Evolutionary conservation across 305 asterid species (phyloP).

Genomic region (Galium porrigens): DNA sequence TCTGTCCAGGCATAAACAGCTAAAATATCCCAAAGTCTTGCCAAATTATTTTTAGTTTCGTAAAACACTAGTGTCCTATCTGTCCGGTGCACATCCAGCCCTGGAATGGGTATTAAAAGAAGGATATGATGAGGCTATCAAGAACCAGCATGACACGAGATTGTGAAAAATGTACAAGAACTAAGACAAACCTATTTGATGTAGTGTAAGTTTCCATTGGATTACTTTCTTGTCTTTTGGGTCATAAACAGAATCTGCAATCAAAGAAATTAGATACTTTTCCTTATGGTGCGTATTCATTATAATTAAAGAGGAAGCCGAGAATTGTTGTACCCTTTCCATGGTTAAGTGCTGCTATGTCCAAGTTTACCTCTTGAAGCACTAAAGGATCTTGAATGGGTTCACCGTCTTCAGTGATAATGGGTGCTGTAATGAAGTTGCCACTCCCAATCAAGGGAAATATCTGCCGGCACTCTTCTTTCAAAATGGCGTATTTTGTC

Average conservation of each 20-base stretch:
- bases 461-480: slow-evolving; percentile 54
- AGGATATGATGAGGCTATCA: slow-evolving; percentile 8
- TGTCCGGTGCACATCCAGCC: slow-evolving; percentile 84
- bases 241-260: slow-evolving; percentile 31
- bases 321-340: slow-evolving; percentile 27
- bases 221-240: slow-evolving; percentile 52
- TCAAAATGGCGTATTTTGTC: slow-evolving; percentile 47
- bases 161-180: background rate
- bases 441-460: slow-evolving; percentile 77
- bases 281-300: slow-evolving; percentile 2
- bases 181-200: slow-evolving; percentile 61
- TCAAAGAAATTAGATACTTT: slow-evolving; percentile 12
- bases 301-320: slow-evolving; percentile 14
- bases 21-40: slow-evolving; percentile 83
- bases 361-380: slow-evolving; percentile 49
- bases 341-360: slow-evolving; percentile 18
- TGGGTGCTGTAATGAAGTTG: slow-evolving; percentile 59
- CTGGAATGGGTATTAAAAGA: slow-evolving; percentile 26
- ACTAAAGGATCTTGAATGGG: slow-evolving; percentile 63
- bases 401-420: slow-evolving; percentile 54
- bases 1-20: slow-evolving; percentile 85
- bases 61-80: slow-evolving; percentile 69
- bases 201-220: slow-evolving; percentile 73
- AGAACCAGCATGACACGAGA: slow-evolving; percentile 1
- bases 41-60: slow-evolving; percentile 61